A percentile compares a stretch with the other conserved stretches of the same genome.
Evolutionary conservation across 352 stramenopile genomes (phyloP).

Genomic region (Globisporangium radiosum): DNA sequence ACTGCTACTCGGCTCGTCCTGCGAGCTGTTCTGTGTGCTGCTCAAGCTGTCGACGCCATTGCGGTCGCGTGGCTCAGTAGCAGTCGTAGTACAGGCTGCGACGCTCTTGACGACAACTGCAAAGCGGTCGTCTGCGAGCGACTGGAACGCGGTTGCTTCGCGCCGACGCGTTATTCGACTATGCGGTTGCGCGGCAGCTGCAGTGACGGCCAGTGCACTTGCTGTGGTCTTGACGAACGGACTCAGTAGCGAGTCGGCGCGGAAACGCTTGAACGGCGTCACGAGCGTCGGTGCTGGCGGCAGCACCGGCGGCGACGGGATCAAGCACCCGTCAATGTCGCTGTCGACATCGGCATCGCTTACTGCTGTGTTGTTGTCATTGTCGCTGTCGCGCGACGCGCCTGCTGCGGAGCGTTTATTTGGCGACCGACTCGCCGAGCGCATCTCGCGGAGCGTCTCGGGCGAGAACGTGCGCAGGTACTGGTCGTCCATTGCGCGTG

Average conservation of each 20-base stretch:
- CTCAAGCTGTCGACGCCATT: background rate
- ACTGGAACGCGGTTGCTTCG: slow-evolving; percentile 3
- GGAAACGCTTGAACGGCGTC: slow-evolving; percentile 14
- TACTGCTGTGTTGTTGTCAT: background rate
- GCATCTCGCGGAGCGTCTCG: slow-evolving; percentile 5
- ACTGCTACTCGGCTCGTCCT: background rate
- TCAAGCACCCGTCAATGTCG: background rate
- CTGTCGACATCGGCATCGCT: too few relatives aligned
- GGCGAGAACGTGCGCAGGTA: slow-evolving; percentile 5
- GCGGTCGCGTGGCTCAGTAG: background rate
- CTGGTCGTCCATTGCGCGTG: slow-evolving; percentile 3
- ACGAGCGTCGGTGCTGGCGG: background rate
- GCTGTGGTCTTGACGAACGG: slow-evolving; percentile 2
- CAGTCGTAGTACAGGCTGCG: too few relatives aligned
- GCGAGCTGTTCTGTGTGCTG: slow-evolving; percentile 2
- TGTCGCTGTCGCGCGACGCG: background rate
- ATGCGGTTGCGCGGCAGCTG: background rate
- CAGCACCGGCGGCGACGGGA: too few relatives aligned
- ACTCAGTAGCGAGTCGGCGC: slow-evolving; percentile 9
- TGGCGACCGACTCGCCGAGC: slow-evolving; percentile 9
- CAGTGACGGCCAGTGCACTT: background rate
- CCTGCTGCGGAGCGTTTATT: slow-evolving; percentile 9
- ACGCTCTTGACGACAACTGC: background rate
- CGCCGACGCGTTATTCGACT: slow-evolving; percentile 3
- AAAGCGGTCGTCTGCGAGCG: slow-evolving; percentile 5